phyloP scores from a whole-genome alignment of 2,329 filamentous ascomycete species.

The Fusarium metavorans region DNA sequence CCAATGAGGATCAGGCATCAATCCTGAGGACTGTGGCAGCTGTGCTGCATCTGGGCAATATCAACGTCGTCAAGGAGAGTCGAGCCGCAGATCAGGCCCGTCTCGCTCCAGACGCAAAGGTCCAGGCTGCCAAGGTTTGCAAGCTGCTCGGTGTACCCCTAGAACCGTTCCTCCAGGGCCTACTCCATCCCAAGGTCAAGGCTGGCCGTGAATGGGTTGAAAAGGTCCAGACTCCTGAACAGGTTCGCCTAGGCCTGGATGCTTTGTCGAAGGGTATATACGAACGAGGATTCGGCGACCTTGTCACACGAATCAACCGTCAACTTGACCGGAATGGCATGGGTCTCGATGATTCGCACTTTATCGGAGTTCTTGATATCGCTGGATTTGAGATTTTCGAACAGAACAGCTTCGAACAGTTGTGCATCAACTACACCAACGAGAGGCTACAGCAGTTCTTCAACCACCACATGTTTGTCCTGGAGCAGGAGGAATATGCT shows the following conservation, averaged over 20 bases:
- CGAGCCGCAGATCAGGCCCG: conserved; percentile 91
- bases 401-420: conserved; percentile 96
- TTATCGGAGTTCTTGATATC: conserved; percentile 98
- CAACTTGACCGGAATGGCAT: conserved; percentile 90
- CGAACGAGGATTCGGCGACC: conserved; percentile 92
- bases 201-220: conserved; percentile 98
- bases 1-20: conserved; percentile 82
- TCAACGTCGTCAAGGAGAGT: conserved; percentile 90
- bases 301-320: conserved; percentile 90
- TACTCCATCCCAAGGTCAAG: conserved; percentile 94
- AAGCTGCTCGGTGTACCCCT: conserved; percentile 84
- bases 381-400: conserved; percentile 99
- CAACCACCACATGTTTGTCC: conserved; percentile 99
- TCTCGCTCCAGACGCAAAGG: conserved; percentile 78
- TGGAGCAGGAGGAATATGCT: conserved; percentile 98
- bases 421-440: conserved; percentile 99
- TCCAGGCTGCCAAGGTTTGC: conserved; percentile 83
- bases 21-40: conserved; percentile 91
- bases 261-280: conserved; percentile 97
- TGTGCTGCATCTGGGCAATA: conserved; percentile 93
- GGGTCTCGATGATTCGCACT: conserved; percentile 88
- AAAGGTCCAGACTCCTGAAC: conserved; percentile 97
- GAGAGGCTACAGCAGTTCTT: conserved; percentile 99
- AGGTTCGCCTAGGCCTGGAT: conserved; percentile 90
- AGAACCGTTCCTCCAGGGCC: conserved; percentile 87